Base-by-base conservation (phyloP, 2,329 filamentous ascomycete genomes). In the Fusarium sp. region DNA sequence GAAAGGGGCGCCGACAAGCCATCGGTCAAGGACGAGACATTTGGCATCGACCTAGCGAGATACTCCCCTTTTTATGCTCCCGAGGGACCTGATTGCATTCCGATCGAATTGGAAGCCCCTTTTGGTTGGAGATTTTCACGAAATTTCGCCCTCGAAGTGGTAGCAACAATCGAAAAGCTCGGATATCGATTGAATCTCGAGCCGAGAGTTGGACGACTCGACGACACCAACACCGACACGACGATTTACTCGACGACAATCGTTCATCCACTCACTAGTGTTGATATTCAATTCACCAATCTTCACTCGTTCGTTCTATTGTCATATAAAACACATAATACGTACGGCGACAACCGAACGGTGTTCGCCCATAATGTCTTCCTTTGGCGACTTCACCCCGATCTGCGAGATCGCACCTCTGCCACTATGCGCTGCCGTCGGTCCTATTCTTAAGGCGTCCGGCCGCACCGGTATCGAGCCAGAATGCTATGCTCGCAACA, bases 401-500 rank as follows among this genome's bases (percentile, higher is more conserved):
- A 91, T 98, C 83, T 99, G 96, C 87, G 84, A 87, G 72, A 92
- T 91, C 83, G 91, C 92, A 66, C 88, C 94, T 66, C 84, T 99
- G 71, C 96, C 96, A 62, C 82, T 98, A 75, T 99, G 96, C 82
- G 89, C 93, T 52, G 86, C 94, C 56, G 88, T 99, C 71, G 96
- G 96, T 19, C 87, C 90, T 45, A 87, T 91, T 73, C 89, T 89
- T 30, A 83, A 86, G 33, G 88, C 93, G 69, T 86, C 88, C 22
- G 87, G 85, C 71, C 86, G 87, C 58, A 87, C 90, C 14, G 92
- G 94, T 71, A 96, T 97, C 70, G 91, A 97, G 78, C 89, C 96
- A 58, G 88, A 90, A 76, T 99, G 96, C 84, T 98, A 95, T 82
- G 92, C 96, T 62, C 90, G 96, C 62, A 96, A 96, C 75, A 95